Conservation (phyloP, 805 yeast genomes). For the Zygosaccharomyces lentus region DNA sequence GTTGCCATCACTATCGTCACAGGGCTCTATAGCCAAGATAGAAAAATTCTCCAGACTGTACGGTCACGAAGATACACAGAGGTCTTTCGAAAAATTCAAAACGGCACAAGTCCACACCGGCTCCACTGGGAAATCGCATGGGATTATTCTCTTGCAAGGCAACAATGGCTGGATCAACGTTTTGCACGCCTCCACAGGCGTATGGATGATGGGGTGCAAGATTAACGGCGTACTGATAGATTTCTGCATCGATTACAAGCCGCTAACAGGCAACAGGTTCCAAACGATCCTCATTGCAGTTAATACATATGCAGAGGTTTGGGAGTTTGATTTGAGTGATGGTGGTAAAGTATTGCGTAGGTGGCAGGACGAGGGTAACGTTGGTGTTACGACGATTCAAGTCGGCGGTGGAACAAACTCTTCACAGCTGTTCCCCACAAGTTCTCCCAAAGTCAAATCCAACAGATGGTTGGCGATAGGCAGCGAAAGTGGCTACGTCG, state of each 20-base stretch:
- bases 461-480: slow-evolving; percentile 89
- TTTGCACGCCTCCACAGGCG: slow-evolving; percentile 71
- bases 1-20: slow-evolving; percentile 10
- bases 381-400: slow-evolving; percentile 73
- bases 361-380: slow-evolving; percentile 86
- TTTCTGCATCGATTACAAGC: slow-evolving; percentile 42
- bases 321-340: slow-evolving; percentile 67
- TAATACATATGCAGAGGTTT: slow-evolving; percentile 79
- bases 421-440: slow-evolving; percentile 26
- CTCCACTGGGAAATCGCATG: slow-evolving; percentile 40
- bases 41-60: slow-evolving; percentile 86
- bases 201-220: slow-evolving; percentile 82
- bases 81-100: slow-evolving; percentile 81
- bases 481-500: slow-evolving; percentile 82
- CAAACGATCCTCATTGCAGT: slow-evolving; percentile 47
- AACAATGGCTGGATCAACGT: slow-evolving; percentile 89
- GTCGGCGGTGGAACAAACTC: slow-evolving; percentile 54
- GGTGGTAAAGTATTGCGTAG: slow-evolving; percentile 49
- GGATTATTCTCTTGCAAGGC: slow-evolving; percentile 74
- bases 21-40: slow-evolving; percentile 39
- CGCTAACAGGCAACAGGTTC: slow-evolving; percentile 23
- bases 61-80: slow-evolving; percentile 84
- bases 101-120: slow-evolving; percentile 45
- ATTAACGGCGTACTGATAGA: slow-evolving; percentile 84
- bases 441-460: slow-evolving; percentile 19